Base-by-base conservation (phyloP, 192 early-diverging fungal genomes). In the Backusella luteola region DNA sequence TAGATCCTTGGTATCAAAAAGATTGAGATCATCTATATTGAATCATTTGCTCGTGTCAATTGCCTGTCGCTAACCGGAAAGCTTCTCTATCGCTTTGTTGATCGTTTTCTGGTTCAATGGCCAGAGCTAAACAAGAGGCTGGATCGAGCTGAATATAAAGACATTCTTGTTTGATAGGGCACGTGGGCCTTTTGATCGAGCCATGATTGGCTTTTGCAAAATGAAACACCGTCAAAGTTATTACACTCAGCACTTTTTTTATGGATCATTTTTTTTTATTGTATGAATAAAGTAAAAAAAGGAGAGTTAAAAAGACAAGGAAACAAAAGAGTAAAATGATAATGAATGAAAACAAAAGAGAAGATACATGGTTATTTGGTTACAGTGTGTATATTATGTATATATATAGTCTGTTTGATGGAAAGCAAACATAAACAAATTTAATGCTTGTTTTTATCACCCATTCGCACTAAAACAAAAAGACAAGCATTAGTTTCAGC, bases 31-130 rank as follows among this genome's bases (percentile, higher is more conserved):
- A 79, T 98, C 8, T 98, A 93, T 85, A 83, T 99, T 2, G 97
- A 99, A 84, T 95, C 95, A 8, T 93, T 95, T 89, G 97, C 98
- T 29, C 86, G 98, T 17, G 96, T 98, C 0, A 70, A 84, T 9
- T 85, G 85, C 2, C 78, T 98, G n/a, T 98, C 97, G n/a, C 79
- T 99, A 6, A 90, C 95, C 0, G 97, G 96, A 7, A 90, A 86
- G 82, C 78, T 99, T 17, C 66, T 96, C 32, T 95, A 96, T 83
- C 87, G 74, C 21, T 82, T 97, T 74, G 90, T 88, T 0, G 96
- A 98, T 78, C 77, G 87, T 6, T 97, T 99, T 77, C 63, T 99
- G 5, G 96, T 99, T 21, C 97, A 97, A 79, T 99, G 98, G 98
- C 90, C 88, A 5, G 81, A 84, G 1, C 77, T 96, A 42, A 56